These are phyloP conservation scores for Talaromyces sp. DNA, from an alignment of 2,329 filamentous ascomycete species.

Conservation along the genomic window DNA sequence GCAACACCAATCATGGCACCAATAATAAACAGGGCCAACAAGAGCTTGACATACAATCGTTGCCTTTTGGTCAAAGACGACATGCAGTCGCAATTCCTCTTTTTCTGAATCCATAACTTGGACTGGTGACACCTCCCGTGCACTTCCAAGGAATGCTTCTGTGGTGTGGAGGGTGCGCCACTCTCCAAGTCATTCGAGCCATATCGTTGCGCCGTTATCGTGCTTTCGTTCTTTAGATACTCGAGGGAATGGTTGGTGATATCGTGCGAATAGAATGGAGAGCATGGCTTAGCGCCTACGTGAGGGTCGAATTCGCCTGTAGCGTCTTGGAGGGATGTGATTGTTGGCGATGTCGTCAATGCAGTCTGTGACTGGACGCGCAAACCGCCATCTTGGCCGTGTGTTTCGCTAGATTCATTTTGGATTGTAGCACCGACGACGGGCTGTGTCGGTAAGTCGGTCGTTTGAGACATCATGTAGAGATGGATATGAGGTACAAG, in stretches of 20 bases:
- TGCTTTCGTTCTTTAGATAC: conserved; percentile 26
- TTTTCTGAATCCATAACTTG: conserved; percentile 35
- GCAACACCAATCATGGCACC: conserved; percentile 45
- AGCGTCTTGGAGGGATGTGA: conserved; percentile 9
- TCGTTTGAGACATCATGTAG: conserved; percentile 11
- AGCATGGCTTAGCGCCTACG: conserved; percentile 20
- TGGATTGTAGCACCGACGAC: conserved; percentile 15
- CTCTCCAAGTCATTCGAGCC: conserved; percentile 34
- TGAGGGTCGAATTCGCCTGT: conserved; percentile 17
- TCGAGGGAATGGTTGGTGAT: conserved; percentile 26
- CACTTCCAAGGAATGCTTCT: conserved; percentile 19
- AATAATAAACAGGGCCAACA: conserved; percentile 41
- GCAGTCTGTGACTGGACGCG: neutral
- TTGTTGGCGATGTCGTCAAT: conserved; percentile 10
- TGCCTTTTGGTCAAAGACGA: conserved; percentile 34
- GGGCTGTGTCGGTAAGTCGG: conserved; percentile 13
- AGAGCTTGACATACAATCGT: conserved; percentile 37
- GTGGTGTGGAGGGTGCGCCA: conserved; percentile 21
- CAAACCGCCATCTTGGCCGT: neutral
- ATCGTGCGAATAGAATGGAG: conserved; percentile 17
- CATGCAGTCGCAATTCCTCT: conserved; percentile 35
- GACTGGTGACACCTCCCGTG: conserved; percentile 26
- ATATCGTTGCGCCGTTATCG: conserved; percentile 13
- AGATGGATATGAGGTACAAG: neutral
- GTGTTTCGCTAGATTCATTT: neutral